Conservation (phyloP, 306 rosid genomes). For the Castanopsis chinensis region DNA sequence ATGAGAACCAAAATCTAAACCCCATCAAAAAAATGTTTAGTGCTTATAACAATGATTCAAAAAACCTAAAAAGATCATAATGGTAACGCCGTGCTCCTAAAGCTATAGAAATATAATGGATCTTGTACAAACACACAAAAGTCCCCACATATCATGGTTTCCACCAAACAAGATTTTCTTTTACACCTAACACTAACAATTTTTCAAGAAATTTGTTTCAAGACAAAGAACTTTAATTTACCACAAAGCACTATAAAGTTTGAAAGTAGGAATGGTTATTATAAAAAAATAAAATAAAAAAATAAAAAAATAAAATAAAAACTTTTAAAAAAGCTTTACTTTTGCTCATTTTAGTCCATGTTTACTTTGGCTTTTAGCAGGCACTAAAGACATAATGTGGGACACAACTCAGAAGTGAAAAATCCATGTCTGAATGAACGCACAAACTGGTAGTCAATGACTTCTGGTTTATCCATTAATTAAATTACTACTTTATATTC, state of each 20-base stretch:
- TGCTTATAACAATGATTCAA: too few relatives aligned
- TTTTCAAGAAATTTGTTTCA: not conserved
- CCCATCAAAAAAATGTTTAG: too few relatives aligned
- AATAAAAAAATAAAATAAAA: not conserved
- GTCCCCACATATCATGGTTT: slow-evolving; percentile 22
- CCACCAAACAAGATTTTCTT: slow-evolving; percentile 27
- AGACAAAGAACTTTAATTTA: not conserved
- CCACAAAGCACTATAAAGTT: not conserved
- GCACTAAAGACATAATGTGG: slow-evolving; percentile 5
- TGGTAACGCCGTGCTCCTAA: not conserved
- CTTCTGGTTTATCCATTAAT: not conserved
- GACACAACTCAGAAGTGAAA: not conserved
- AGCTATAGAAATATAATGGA: not conserved
- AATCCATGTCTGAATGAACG: not conserved
- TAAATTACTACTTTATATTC: not conserved
- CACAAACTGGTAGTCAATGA: slow-evolving; percentile 9
- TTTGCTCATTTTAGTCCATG: not conserved
- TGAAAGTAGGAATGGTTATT: not conserved
- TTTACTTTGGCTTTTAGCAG: not conserved
- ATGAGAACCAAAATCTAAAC: too few relatives aligned
- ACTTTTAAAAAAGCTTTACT: not conserved
- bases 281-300: not conserved
- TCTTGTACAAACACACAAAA: slow-evolving; percentile 7
- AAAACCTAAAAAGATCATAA: too few relatives aligned
- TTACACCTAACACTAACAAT: not conserved